Conservation (phyloP, 164 flowering plant species). For the Annona cherimola region DNA sequence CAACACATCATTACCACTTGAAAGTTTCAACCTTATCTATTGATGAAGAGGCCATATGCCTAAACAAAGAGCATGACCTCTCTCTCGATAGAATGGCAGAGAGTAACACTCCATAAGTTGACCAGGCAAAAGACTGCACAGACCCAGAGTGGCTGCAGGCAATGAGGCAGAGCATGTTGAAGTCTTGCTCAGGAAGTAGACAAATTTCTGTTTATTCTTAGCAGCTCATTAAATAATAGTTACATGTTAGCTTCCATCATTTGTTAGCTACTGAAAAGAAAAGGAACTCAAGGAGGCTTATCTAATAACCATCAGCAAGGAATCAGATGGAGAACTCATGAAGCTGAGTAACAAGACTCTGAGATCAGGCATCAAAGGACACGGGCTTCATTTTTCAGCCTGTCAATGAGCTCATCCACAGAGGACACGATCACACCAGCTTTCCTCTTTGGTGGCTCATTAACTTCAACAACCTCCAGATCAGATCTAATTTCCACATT, state of each 20-base stretch:
- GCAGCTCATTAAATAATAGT: not conserved
- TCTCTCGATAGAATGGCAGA: not conserved
- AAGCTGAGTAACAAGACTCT: no score
- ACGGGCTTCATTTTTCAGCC: slow-evolving; percentile 76
- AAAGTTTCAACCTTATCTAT: no score
- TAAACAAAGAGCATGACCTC: no score
- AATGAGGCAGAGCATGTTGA: not conserved
- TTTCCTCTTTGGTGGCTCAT: slow-evolving; percentile 92
- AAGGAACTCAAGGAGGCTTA: not conserved
- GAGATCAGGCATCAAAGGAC: slow-evolving; percentile 32
- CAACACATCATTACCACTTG: no score
- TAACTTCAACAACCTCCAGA: slow-evolving; percentile 71
- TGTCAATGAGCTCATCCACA: slow-evolving; percentile 86
- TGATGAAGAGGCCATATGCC: no score
- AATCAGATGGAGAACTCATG: no score
- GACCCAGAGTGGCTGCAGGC: no score
- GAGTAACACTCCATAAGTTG: not conserved
- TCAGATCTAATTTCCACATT: slow-evolving; percentile 71
- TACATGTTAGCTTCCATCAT: not conserved
- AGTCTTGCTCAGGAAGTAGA: not conserved
- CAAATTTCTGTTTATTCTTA: not conserved
- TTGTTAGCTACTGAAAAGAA: not conserved
- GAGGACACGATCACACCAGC: slow-evolving; percentile 77
- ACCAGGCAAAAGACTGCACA: not conserved
- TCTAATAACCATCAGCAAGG: not conserved